A percentile compares a stretch with the other conserved stretches of the same genome.
Conservation (phyloP, 257 asterid species). For the Jacaranda mimosifolia region DNA sequence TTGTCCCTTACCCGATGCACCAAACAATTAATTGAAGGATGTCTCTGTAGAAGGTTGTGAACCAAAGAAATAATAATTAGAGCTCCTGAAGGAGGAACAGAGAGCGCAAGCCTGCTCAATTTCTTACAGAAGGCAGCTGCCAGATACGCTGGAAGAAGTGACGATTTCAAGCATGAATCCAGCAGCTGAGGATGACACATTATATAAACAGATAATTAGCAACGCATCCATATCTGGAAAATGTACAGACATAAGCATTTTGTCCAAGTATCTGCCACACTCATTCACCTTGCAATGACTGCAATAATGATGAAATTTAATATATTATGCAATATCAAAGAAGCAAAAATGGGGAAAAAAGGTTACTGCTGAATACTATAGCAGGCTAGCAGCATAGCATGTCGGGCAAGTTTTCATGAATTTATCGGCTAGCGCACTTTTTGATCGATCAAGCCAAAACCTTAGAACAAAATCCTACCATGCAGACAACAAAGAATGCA, state of each 20-base stretch:
- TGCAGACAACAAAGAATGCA: conserved; percentile 2
- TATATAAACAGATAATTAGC: conserved; percentile 25
- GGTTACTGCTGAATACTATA: not conserved
- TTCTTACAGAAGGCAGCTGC: conserved; percentile 95
- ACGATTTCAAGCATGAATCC: conserved; percentile 92
- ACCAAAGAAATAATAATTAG: conserved; percentile 81
- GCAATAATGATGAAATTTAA: not conserved
- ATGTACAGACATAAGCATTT: conserved; percentile 17
- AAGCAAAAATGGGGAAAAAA: not conserved
- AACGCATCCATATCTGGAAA: not conserved
- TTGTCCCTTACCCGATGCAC: conserved; percentile 70
- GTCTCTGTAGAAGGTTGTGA: conserved; percentile 93
- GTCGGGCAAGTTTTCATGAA: conserved; percentile 8
- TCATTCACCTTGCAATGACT: conserved; percentile 11
- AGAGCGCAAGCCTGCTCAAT: conserved; percentile 83
- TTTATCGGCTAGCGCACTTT: not conserved
- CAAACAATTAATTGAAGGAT: conserved; percentile 91
- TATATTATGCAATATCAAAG: not conserved
- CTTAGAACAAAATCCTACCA: not conserved
- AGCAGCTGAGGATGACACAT: conserved; percentile 68
- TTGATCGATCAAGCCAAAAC: not conserved
- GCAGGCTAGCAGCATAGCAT: not conserved
- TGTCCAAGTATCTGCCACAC: not conserved
- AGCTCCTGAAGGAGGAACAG: conserved; percentile 87
- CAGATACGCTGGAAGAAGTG: conserved; percentile 96